Base-by-base conservation (phyloP, 306 rosid genomes). In the Castanospermum australe region DNA sequence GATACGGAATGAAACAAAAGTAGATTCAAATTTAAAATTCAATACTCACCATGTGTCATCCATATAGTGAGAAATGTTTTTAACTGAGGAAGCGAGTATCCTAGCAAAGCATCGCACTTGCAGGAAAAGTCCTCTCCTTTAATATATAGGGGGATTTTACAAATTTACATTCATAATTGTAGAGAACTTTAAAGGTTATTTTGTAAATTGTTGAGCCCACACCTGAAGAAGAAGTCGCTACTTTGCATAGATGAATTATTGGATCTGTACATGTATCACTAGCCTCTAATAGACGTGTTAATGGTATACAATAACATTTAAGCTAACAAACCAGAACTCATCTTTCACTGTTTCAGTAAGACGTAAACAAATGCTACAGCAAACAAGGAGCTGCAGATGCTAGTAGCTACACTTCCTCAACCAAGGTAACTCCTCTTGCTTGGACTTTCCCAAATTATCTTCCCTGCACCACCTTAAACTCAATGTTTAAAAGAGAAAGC, bases 181-280 rank as follows among this genome's bases (percentile, higher is more conserved):
- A n/a, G n/a, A n/a, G n/a, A n/a, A n/a, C n/a, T n/a, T n/a, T n/a
- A n/a, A 24, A 71, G 45, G 18, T 35, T 9, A 17, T 0, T 18
- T 48, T 61, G 67, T 61, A 69, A 76, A 52, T 21, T 61, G 75
- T 8, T 63, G 48, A 71, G 48, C 8, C 10, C 48, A 64, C 30
- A 32, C n/a, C 60, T 68, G 75, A 81, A 77, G 80, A 83, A 77
- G 72, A 75, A 33, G 41, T 79, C 56, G 57, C 71, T 44, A 60
- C 73, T 73, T 72, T 51, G 67, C 83, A 78, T 51, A 77, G 13
- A 65, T 69, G 42, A 77, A 72, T 47, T 78, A 82, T 56, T 18
- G 39, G 73, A 78, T 73, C 64, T 86, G 81, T 86, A 82, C 89
- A 85, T 55, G 54, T 35, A 82, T 70, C 84, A 41, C 76, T 74